These are phyloP conservation scores for Cytospora mali DNA, from an alignment of 2,329 filamentous ascomycete genomes.

Conservation along the genomic window DNA sequence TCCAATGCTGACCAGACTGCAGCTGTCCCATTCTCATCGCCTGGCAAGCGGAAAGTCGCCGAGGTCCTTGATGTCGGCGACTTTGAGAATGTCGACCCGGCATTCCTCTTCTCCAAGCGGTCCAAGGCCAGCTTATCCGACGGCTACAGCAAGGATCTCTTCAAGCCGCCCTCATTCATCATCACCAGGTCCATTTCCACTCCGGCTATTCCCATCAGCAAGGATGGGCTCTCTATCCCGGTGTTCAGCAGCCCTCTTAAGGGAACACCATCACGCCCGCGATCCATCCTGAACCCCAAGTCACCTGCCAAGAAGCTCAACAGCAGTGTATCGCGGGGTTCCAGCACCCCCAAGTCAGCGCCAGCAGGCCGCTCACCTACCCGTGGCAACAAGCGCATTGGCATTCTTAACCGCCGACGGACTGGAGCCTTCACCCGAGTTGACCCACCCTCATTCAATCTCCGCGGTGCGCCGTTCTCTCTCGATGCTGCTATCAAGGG, in stretches of 20 bases:
- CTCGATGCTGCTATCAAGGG: slow-evolving; percentile 82
- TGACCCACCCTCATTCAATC: slow-evolving; percentile 66
- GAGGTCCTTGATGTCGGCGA: slow-evolving; percentile 55
- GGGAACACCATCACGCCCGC: slow-evolving; percentile 41
- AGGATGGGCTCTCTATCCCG: slow-evolving; percentile 36
- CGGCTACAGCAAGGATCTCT: slow-evolving; percentile 45
- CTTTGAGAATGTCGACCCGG: slow-evolving; percentile 64
- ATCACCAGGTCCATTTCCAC: slow-evolving; percentile 47
- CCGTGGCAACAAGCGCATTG: slow-evolving; percentile 65
- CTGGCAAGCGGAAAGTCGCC: slow-evolving; percentile 60
- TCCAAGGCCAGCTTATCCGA: slow-evolving; percentile 52
- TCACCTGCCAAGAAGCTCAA: slow-evolving; percentile 53
- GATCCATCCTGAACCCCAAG: slow-evolving; percentile 54
- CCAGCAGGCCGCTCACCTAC: slow-evolving; percentile 81
- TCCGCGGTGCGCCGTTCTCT: slow-evolving; percentile 69
- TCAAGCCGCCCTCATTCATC: slow-evolving; percentile 53
- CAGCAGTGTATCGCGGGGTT: slow-evolving; percentile 48
- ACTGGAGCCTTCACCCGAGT: slow-evolving; percentile 68
- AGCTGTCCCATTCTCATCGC: slow-evolving; percentile 46
- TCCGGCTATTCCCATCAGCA: slow-evolving; percentile 31
- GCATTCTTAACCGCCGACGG: slow-evolving; percentile 69
- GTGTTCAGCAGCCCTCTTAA: slow-evolving; percentile 36
- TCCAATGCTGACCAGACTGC: slow-evolving; percentile 35
- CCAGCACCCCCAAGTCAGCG: slow-evolving; percentile 57
- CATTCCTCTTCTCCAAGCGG: slow-evolving; percentile 57